These are phyloP conservation scores for Sporobolus alterniflorus DNA, from an alignment of 202 grass and related monocot species.

Conservation along the genomic window DNA sequence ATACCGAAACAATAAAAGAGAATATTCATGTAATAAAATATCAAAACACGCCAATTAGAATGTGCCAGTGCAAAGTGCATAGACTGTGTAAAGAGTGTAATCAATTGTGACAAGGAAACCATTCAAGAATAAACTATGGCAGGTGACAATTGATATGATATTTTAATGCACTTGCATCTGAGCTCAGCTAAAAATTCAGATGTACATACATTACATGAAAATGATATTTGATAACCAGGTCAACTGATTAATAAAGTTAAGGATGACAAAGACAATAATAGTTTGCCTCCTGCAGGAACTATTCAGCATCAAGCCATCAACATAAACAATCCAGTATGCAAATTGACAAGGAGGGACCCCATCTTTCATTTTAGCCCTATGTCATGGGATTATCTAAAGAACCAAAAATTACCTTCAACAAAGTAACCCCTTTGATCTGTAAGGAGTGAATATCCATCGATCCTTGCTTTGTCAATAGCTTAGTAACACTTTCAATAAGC, in stretches of 20 bases:
- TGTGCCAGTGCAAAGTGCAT: conserved; percentile 13
- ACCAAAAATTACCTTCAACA: conserved; percentile 74
- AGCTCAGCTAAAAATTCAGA: conserved; percentile 25
- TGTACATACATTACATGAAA: conserved; percentile 3
- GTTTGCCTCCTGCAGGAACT: background rate
- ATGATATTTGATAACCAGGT: conserved; percentile 5
- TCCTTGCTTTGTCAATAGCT: conserved; percentile 70
- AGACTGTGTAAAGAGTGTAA: background rate
- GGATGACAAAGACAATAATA: conserved; percentile 18
- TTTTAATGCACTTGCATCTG: conserved; percentile 20
- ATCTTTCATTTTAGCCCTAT: conserved; percentile 7
- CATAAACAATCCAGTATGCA: background rate
- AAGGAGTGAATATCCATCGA: conserved; percentile 57
- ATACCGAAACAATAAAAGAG: background rate
- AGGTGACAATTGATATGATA: background rate
- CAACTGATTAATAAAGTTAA: background rate
- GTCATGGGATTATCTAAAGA: conserved; percentile 17
- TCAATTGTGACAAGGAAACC: conserved; percentile 13
- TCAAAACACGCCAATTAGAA: conserved; percentile 17
- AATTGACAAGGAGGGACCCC: background rate
- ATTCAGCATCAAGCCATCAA: conserved; percentile 22
- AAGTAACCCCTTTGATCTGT: conserved; percentile 69
- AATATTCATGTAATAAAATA: background rate
- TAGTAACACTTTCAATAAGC: conserved; percentile 74
- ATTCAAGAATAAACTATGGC: conserved; percentile 1